Evolutionary conservation across 2,329 filamentous ascomycete genomes (phyloP).

Genomic region (Hymenoscyphus infarciens): DNA sequence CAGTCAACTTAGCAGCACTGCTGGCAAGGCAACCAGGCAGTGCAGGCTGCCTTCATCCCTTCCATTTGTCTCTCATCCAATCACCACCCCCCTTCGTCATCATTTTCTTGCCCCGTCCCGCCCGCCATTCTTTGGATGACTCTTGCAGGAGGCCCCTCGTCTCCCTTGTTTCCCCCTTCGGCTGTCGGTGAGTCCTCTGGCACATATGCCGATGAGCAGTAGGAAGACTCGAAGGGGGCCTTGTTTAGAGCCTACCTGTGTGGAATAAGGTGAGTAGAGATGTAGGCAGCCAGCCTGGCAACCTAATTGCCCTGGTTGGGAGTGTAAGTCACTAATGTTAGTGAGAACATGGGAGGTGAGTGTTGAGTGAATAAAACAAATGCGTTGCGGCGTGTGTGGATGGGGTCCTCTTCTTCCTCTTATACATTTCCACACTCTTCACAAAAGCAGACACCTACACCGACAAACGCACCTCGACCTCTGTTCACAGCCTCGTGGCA

Average conservation of each 20-base stretch:
- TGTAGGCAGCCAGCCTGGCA: constrained; percentile 2
- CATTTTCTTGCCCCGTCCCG: constrained; percentile 4
- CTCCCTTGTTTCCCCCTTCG: constrained; percentile 13
- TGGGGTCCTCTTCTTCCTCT: neutral
- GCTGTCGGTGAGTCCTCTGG: constrained; percentile 4
- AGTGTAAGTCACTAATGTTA: neutral
- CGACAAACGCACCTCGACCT: neutral
- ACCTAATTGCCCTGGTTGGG: neutral
- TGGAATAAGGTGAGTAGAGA: constrained; percentile 2
- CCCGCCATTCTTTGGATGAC: constrained; percentile 15
- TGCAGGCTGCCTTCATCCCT: constrained; percentile 11
- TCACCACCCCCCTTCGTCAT: neutral
- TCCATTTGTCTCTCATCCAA: neutral
- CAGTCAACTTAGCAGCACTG: neutral
- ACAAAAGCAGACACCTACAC: neutral
- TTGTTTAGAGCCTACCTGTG: neutral
- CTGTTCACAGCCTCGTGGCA: constrained; percentile 1
- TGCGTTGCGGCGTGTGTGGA: neutral
- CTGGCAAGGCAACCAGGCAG: constrained; percentile 18
- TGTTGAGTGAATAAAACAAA: neutral
- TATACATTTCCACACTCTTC: neutral
- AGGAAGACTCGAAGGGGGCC: constrained; percentile 4
- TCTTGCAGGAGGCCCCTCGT: constrained; percentile 13
- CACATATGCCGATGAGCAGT: neutral
- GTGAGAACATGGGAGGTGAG: neutral